These are phyloP conservation scores for Ramaria rubella DNA, from an alignment of 768 basidiomycete genomes.

Conservation along the genomic window DNA sequence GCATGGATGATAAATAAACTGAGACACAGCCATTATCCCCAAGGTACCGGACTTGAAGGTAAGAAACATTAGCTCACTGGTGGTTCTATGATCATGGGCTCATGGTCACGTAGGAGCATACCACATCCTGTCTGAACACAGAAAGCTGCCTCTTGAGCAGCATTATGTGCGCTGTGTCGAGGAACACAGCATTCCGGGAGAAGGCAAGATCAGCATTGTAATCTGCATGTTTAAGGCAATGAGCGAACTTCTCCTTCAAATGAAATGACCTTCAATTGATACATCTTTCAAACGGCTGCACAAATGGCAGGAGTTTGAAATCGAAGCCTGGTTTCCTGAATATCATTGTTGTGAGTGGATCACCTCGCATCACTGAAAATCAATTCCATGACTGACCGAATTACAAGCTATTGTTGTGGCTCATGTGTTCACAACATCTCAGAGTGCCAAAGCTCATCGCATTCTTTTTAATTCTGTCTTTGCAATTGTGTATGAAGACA, in stretches of 20 bases:
- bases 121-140: constrained; percentile 9
- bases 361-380: background rate
- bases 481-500: constrained; percentile 16
- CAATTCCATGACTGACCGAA: background rate
- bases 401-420: constrained; percentile 17
- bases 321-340: constrained; percentile 15
- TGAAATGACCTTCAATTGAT: constrained; percentile 13
- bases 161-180: constrained; percentile 21
- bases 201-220: constrained; percentile 12
- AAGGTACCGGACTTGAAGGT: constrained; percentile 24
- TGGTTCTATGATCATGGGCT: background rate
- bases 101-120: constrained; percentile 11
- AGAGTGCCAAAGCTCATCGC: constrained; percentile 21
- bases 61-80: too few species aligned
- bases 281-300: constrained; percentile 16
- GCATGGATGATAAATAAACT: constrained; percentile 19
- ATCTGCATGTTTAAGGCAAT: constrained; percentile 22
- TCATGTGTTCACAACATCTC: constrained; percentile 22
- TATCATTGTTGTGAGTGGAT: constrained; percentile 13
- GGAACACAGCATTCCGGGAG: constrained; percentile 6
- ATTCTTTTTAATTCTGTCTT: constrained; percentile 21
- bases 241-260: constrained; percentile 14
- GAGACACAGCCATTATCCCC: constrained; percentile 15
- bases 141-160: constrained; percentile 6
- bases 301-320: constrained; percentile 18